phyloP scores from a whole-genome alignment of 2,329 filamentous ascomycete genomes.

The Xylaria sp. region DNA sequence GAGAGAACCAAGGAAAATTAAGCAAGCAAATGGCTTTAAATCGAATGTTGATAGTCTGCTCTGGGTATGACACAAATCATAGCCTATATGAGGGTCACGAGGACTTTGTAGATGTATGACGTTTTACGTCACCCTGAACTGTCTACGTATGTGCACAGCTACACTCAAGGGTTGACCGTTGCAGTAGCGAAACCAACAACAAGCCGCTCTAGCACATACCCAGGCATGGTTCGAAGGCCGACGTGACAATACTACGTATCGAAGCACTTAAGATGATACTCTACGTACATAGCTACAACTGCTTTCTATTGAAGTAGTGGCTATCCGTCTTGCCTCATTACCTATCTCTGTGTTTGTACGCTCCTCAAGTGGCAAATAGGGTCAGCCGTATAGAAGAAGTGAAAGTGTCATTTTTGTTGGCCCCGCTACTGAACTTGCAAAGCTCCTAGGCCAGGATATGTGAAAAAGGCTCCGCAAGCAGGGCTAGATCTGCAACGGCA shows the following conservation, averaged over 20 bases:
- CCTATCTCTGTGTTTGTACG: no score
- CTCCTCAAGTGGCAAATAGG: no score
- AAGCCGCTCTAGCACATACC: neutral
- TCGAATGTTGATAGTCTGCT: neutral
- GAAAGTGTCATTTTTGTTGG: neutral
- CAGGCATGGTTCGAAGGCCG: neutral
- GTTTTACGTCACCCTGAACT: neutral
- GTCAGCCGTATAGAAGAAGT: neutral
- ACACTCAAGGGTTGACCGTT: neutral
- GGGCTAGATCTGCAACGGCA: slow-evolving; percentile 25
- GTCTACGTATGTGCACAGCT: slow-evolving; percentile 1
- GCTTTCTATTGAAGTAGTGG: no score
- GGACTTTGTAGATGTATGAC: neutral
- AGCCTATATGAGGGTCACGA: slow-evolving; percentile 1
- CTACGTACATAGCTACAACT: no score
- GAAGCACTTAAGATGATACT: no score
- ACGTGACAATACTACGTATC: neutral
- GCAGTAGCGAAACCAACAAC: slow-evolving; percentile 2
- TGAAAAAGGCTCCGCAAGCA: slow-evolving; percentile 24
- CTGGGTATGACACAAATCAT: neutral
- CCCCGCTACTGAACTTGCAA: slow-evolving; percentile 1
- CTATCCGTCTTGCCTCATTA: no score
- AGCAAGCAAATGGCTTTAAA: neutral
- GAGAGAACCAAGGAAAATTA: neutral
- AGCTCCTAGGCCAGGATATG: slow-evolving; percentile 1